These are phyloP conservation scores for Withania somnifera DNA, from an alignment of 305 asterid species.

Conservation along the genomic window DNA sequence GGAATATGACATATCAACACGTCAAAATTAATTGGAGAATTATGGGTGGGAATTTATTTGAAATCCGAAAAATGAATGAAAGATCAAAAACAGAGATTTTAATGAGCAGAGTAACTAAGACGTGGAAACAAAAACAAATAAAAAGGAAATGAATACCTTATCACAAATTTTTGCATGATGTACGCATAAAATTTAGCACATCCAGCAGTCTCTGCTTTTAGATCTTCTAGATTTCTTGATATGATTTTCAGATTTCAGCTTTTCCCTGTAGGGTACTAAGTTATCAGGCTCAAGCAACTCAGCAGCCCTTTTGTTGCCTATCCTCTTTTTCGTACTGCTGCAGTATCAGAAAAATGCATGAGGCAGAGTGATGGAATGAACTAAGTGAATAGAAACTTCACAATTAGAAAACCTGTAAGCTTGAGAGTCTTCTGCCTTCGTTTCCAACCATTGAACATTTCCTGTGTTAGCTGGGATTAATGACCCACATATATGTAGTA, in stretches of 20 bases:
- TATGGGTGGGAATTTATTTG: not conserved
- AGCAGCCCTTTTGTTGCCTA: not conserved
- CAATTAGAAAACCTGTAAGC: constrained; percentile 30
- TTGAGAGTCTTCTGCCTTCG: constrained; percentile 26
- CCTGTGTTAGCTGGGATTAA: constrained; percentile 42
- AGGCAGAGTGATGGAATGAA: not conserved
- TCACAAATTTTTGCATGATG: not conserved
- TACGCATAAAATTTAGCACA: not conserved
- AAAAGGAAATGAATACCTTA: too few species aligned
- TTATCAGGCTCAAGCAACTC: not conserved
- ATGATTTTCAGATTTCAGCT: not conserved
- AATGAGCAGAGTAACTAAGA: too few species aligned
- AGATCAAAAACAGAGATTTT: too few species aligned
- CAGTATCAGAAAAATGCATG: not conserved
- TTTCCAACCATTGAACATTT: constrained; percentile 42
- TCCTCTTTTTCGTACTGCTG: not conserved
- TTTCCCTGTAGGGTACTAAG: not conserved
- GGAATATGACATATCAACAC: not conserved
- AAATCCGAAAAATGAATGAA: too few species aligned
- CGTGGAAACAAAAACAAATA: too few species aligned
- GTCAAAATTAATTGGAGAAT: not conserved
- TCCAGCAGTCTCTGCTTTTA: not conserved
- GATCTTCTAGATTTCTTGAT: not conserved
- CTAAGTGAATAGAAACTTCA: not conserved
- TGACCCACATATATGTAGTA: constrained; percentile 47